These are phyloP conservation scores for Musa balbisiana DNA, from an alignment of 202 grass and related monocot genomes.

Conservation along the genomic window DNA sequence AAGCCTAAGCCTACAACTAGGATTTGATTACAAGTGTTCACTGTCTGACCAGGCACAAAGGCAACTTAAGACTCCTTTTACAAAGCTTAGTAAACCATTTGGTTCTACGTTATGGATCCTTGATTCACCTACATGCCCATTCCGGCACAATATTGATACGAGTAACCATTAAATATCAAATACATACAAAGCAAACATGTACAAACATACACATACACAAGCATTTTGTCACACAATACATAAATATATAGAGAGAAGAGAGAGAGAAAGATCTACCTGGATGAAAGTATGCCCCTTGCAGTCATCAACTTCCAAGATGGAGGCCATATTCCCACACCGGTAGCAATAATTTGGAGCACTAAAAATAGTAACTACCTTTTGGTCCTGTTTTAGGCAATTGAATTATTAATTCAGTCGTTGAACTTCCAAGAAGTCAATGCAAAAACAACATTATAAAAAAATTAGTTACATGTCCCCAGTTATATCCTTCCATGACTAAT, in stretches of 20 bases:
- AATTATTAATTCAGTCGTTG: not conserved
- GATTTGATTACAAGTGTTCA: too few species aligned
- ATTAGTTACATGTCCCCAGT: constrained; percentile 16
- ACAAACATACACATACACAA: too few species aligned
- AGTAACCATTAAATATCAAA: too few species aligned
- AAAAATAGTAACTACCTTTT: constrained; percentile 18
- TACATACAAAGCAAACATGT: too few species aligned
- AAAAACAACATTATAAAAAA: not conserved
- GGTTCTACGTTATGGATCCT: too few species aligned
- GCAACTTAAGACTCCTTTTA: too few species aligned
- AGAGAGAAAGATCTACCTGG: not conserved
- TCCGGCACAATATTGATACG: too few species aligned
- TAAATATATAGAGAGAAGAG: too few species aligned
- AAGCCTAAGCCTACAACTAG: too few species aligned
- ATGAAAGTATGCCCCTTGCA: constrained; percentile 17
- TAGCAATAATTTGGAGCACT: constrained; percentile 21
- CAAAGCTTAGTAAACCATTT: too few species aligned
- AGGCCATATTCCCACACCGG: constrained; percentile 17
- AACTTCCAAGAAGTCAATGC: not conserved
- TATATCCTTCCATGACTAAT: constrained; percentile 20
- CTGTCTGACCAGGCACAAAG: too few species aligned
- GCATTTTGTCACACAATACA: not conserved
- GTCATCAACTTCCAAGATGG: constrained; percentile 18
- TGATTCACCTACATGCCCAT: too few species aligned
- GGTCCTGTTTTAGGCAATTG: not conserved